These are phyloP conservation scores for Syzygium aqueum DNA, from an alignment of 345 rosid genomes.

Conservation along the genomic window DNA sequence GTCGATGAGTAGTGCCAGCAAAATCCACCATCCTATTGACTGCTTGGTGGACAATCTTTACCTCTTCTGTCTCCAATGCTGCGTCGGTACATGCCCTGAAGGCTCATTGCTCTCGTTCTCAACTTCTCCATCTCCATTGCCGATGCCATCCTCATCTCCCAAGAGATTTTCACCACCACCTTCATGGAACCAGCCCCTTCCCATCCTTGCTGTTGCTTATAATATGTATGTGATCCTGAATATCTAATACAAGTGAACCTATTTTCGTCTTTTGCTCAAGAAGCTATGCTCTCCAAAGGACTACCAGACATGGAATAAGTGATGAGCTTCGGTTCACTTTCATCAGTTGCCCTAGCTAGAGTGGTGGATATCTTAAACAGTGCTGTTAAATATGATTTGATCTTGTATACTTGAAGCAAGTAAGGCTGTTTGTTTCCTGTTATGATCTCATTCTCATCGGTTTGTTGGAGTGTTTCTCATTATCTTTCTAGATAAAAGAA, in stretches of 20 bases:
- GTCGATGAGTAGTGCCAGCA: background rate
- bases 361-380: background rate
- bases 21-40: background rate
- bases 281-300: background rate
- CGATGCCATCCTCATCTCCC: background rate
- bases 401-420: background rate
- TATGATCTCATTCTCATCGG: too few species aligned
- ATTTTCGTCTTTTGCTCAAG: background rate
- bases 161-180: background rate
- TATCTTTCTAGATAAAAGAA: too few species aligned
- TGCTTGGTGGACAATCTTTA: accelerated
- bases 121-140: background rate
- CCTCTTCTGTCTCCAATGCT: accelerated
- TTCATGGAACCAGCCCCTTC: background rate
- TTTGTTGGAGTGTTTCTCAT: too few species aligned
- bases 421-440: background rate
- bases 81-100: background rate
- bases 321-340: background rate
- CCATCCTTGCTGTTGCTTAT: background rate
- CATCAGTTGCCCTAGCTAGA: background rate
- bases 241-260: background rate
- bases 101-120: background rate
- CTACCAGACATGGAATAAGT: background rate
- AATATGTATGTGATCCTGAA: background rate
- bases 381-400: background rate